phyloP scores from a whole-genome alignment of 1,284 basidiomycete genomes.

The Cystobasidiaceae sp. region DNA sequence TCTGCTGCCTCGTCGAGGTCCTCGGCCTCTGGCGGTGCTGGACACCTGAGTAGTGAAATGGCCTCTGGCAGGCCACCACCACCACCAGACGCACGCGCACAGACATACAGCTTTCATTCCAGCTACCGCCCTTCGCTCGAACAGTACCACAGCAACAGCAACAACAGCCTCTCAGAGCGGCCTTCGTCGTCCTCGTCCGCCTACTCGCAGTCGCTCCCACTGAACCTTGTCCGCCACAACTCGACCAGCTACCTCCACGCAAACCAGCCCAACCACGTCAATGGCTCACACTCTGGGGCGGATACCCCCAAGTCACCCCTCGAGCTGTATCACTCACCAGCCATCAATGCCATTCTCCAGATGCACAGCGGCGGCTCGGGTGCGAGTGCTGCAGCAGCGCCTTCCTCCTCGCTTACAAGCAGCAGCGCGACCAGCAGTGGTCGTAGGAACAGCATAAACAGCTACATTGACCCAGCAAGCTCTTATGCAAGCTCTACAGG shows the following conservation, averaged over 20 bases:
- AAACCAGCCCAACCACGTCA: background rate
- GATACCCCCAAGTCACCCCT: constrained; percentile 2
- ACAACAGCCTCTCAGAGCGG: background rate
- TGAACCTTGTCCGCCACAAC: background rate
- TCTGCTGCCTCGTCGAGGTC: background rate
- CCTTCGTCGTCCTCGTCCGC: background rate
- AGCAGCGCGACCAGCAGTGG: no score
- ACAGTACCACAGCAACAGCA: background rate
- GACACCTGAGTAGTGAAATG: background rate
- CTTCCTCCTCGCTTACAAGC: background rate
- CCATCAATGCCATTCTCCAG: background rate
- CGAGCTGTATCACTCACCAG: background rate
- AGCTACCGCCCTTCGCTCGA: background rate
- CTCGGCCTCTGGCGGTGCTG: background rate
- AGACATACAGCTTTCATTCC: background rate
- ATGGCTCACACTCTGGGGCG: background rate
- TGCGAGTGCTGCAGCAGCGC: background rate
- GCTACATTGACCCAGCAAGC: no score
- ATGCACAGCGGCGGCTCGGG: background rate
- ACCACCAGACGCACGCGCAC: background rate
- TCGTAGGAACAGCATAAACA: no score
- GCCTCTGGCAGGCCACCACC: background rate
- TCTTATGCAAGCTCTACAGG: background rate
- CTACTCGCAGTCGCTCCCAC: background rate
- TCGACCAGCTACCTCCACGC: no score